Base-by-base conservation (phyloP, 108 stramenopile species). In the Nitzschia palea region DNA sequence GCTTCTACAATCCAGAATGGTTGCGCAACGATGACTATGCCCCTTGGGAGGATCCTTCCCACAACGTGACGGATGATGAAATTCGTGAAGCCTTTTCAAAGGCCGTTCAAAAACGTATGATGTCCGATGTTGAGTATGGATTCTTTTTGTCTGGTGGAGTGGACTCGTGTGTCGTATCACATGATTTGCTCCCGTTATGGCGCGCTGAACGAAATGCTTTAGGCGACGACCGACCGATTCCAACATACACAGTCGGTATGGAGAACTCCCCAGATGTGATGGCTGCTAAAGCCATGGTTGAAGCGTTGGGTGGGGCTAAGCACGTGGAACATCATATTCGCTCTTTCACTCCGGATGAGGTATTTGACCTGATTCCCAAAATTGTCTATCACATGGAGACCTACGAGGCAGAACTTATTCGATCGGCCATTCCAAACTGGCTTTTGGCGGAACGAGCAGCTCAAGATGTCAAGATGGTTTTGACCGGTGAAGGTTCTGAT, bases 331-430 rank as follows among this genome's bases (percentile, higher is more conserved):
- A 90, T 61, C 62, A 64, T 40, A 51, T 71, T 28, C 74, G 84
- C 30, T 58, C 67, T n/a, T 90, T 90, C 54, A 85, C 86, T 0
- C 76, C 78, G 4, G 78, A 82, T 22, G 86, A 87, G 57, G 89
- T 86, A n/a, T 86, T 90, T 63, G 84, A 84, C 34, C 67, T 90
- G 10, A 81, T 90, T 37, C 85, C 85, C 28, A 83, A 87, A 44
- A 85, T 87, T 65, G 65, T 90, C 40, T 86, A 86, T 57, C 89
- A 90, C 66, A 90, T 90, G 89, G 89, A 90, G 62, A 90, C 86
- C 14, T 90, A 87, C 65, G 85, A 90, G 55, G 86, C 89, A 9
- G 86, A 90, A 70, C 68, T 90, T 47, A 90, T 90, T 56, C 86
- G 89, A 28, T 79, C 77, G 65, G 71, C 82, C 37, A 87, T 90